A percentile compares a stretch with the other conserved stretches of the same genome.
These are phyloP conservation scores for Monosporozyma siamensis DNA, from an alignment of 805 yeast genomes.

Conservation along the genomic window DNA sequence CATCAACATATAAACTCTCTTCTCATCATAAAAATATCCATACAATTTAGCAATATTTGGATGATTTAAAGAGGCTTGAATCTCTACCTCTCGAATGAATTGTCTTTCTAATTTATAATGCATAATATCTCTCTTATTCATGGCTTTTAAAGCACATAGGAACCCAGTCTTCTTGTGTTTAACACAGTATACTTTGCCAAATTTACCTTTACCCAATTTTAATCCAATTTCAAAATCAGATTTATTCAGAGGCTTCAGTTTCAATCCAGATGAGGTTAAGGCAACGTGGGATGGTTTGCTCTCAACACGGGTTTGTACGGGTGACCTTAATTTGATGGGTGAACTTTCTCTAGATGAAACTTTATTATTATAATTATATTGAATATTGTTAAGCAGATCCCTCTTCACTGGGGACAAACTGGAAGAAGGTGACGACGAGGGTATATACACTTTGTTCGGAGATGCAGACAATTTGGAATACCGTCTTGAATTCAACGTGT, in stretches of 20 bases:
- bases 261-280: constrained; percentile 4
- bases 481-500: constrained; percentile 1
- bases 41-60: constrained; percentile 71
- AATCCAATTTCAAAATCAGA: constrained; percentile 79
- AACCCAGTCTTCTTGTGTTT: constrained; percentile 65
- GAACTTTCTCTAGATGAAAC: constrained; percentile 7
- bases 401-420: neutral
- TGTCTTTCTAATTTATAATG: constrained; percentile 74
- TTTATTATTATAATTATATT: constrained; percentile 4
- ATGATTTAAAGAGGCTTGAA: constrained; percentile 72
- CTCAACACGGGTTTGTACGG: too few relatives aligned
- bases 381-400: neutral
- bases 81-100: constrained; percentile 83
- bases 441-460: neutral
- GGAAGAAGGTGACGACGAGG: neutral
- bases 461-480: neutral
- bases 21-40: constrained; percentile 76
- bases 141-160: constrained; percentile 82
- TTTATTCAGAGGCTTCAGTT: constrained; percentile 11
- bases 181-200: constrained; percentile 88
- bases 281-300: too few relatives aligned
- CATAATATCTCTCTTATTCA: constrained; percentile 74
- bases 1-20: constrained; percentile 70
- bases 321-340: neutral
- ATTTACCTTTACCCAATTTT: constrained; percentile 84